phyloP scores from a whole-genome alignment of 345 rosid species.

The Bruguiera gymnorhiza region DNA sequence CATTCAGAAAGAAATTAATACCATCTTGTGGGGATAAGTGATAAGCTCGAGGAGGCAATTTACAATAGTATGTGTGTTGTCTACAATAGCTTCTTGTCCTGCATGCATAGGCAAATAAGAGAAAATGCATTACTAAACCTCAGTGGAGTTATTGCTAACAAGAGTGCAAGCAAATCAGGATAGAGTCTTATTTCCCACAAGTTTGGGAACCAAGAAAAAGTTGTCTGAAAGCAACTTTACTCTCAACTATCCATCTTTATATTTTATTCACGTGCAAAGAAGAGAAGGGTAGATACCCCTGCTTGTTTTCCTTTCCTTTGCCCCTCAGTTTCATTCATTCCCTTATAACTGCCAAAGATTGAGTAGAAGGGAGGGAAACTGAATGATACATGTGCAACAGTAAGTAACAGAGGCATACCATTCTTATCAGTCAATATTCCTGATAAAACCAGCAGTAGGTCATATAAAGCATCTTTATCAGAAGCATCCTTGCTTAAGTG shows the following conservation, averaged over 20 bases:
- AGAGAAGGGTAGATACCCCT: too few species aligned
- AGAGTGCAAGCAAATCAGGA: not conserved
- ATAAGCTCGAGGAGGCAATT: conserved; percentile 52
- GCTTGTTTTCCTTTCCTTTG: too few species aligned
- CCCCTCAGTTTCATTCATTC: too few species aligned
- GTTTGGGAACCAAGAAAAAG: too few species aligned
- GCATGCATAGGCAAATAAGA: conserved; percentile 23
- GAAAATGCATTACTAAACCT: not conserved
- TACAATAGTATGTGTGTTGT: conserved; percentile 55
- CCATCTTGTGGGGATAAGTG: conserved; percentile 69
- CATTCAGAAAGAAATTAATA: conserved; percentile 14
- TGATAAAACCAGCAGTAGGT: too few species aligned
- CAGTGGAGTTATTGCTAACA: too few species aligned
- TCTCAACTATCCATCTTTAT: too few species aligned
- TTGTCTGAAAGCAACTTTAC: too few species aligned
- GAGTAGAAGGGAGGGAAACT: not conserved
- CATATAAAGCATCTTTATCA: too few species aligned
- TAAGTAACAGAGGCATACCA: conserved; percentile 35
- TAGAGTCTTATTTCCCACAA: not conserved
- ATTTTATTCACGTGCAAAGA: too few species aligned
- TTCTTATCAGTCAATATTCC: conserved; percentile 49
- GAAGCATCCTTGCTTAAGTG: too few species aligned
- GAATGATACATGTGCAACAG: not conserved
- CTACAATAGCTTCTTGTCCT: conserved; percentile 62
- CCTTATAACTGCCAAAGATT: too few species aligned